Base-by-base conservation (phyloP, 305 asterid species). In the Caryopteris hybrid region DNA sequence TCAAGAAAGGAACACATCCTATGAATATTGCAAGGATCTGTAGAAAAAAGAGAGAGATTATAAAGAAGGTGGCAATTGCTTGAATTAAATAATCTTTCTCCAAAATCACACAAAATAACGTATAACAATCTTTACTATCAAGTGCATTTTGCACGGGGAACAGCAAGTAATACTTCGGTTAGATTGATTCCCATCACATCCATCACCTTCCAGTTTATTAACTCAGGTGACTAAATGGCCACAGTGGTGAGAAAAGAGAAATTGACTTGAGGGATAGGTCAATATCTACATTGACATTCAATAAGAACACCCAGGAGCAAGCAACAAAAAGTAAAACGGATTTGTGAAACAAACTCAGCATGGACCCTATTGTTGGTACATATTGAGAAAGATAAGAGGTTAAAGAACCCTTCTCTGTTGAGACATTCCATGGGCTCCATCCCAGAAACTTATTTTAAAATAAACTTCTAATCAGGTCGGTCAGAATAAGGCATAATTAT, bases 1-100 rank as follows among this genome's bases (percentile, higher is more conserved):
- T 95, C 81, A 95, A 69, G 80, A 80, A 76, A 53, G 99, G 98
- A 61, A 91, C 84, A 48, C 98, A 88, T 73, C 99, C 99, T 52
- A 95, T 74, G 43, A 89, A 22, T 42, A 95, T 95, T 53, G 98
- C 99, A 17, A 95, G 69, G 34, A 95, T 59, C 99, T 95, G 95
- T 69, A 77, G 45, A 76, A 69, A 57, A 45, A 45, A 57, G 36
- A 45, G 43, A 51, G 4, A 61, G 13, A 48, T 46, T 47, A 73
- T 64, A 50, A 47, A 71, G 41, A 53, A 58, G 22, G 54, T 2
- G 16, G 29, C 46, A 29, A 36, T 38, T 60, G 31, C 50, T 45
- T 25, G 31, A 70, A 56, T 42, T 33, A 51, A 58, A 34, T 25
- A 48, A 47, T 51, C 46, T 46, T 4, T 69, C 52, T 6, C 39